Evolutionary conservation across 257 asterid species (phyloP), one percentile per base, ranked within the genome.

Genomic region (Nicotiana otophora): DNA sequence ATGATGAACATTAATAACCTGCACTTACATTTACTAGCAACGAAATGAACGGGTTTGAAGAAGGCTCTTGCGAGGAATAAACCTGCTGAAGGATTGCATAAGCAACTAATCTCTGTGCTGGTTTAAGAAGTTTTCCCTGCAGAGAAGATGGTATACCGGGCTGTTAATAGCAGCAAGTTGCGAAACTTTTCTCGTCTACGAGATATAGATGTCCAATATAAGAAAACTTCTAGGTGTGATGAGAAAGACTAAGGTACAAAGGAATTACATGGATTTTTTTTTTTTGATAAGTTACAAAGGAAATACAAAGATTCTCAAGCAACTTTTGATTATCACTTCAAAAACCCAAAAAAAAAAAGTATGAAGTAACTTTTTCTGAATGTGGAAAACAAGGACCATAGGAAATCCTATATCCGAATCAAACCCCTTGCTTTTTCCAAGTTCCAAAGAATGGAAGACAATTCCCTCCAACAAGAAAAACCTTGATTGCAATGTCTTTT

Each of bases 91-190:
- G 87, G 83, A 94, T 85, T 33, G 99, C 92, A 86, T 91, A 87
- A 17, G 96, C 92, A 88, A 94, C 86, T 90, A 95, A 88, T 81
- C 98, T 87, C 90, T 95, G 96, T 62, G 90, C 86, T 4, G 95
- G 87, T 83, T 80, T 87, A 62, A 94, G 92, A 72, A 90, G 30
- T 70, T 90, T 91, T 51, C 86, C 97, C 99, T 95, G 95, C 91
- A 90, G 39, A 34, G 83, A 82, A 75, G 30, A 81, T 66, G 42
- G 63, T 17, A 51, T 64, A 11, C 23, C 31, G 5, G 15, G 63
- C 58, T 77, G 64, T 46, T 46, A 9, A 80, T 80, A 54, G 48
- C 58, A 28, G 34, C 48, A 42, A 63, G 51, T 64, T 46, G 77
- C 77, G 17, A 63, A 63, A 53, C 83, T 46, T 80, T 11, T 42